These are phyloP conservation scores for Leccinum longicurvipes DNA, from an alignment of 768 basidiomycete genomes.

Conservation along the genomic window DNA sequence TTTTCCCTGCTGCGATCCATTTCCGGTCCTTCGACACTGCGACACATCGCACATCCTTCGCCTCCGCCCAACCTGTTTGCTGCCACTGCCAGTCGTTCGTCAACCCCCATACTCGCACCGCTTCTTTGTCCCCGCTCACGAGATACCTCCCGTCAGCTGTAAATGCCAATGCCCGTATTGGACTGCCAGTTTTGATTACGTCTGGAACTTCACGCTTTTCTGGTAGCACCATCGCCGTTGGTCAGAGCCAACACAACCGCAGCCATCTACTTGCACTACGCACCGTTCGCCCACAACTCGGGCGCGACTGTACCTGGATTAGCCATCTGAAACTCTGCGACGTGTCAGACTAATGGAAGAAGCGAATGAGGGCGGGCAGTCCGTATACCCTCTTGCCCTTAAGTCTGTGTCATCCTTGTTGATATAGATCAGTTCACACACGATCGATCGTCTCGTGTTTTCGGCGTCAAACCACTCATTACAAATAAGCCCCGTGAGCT, in stretches of 20 bases:
- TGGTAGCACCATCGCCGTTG: not conserved
- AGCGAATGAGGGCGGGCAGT: not conserved
- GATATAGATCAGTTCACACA: conserved; percentile 7
- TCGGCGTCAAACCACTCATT: not conserved
- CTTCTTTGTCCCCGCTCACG: conserved; percentile 12
- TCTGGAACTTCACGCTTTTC: not conserved
- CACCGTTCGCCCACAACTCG: not conserved
- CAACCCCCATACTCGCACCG: conserved; percentile 5
- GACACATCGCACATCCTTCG: conserved; percentile 5
- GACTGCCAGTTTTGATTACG: not conserved
- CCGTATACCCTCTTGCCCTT: not conserved
- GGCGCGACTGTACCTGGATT: not conserved
- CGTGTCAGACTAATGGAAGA: not conserved
- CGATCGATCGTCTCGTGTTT: not conserved
- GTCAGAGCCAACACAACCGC: not conserved
- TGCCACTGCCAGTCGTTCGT: not conserved
- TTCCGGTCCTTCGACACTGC: conserved; percentile 4
- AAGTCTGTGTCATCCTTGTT: not conserved
- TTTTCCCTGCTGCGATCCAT: conserved; percentile 11
- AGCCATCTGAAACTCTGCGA: not conserved
- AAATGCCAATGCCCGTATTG: conserved; percentile 7
- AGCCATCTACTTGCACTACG: not conserved
- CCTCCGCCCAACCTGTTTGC: not conserved
- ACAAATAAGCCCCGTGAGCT: not conserved
- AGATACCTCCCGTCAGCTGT: not conserved